A percentile compares a stretch with the other conserved stretches of the same genome.
Evolutionary conservation across 2,329 filamentous ascomycete genomes (phyloP).

Genomic region (Scedosporium minutisporum): DNA sequence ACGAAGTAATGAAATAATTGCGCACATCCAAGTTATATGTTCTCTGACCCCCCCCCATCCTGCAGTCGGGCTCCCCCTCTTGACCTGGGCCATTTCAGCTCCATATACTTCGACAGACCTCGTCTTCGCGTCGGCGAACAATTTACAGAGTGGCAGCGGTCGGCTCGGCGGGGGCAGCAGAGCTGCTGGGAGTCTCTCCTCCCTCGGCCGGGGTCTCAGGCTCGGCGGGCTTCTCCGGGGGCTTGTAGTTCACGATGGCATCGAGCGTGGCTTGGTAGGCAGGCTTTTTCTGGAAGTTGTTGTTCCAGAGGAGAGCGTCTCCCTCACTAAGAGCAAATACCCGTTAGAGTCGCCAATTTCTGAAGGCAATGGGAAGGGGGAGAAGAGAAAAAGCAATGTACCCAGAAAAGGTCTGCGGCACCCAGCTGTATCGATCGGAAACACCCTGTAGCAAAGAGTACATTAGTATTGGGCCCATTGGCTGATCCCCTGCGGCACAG

Average conservation of each 20-base stretch:
- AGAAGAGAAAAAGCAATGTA: slow-evolving; percentile 9
- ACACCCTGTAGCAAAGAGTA: slow-evolving; percentile 11
- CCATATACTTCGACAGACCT: too few relatives aligned
- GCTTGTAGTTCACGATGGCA: slow-evolving; percentile 8
- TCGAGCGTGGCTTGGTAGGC: slow-evolving; percentile 12
- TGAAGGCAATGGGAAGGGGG: too few relatives aligned
- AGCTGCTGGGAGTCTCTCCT: not conserved
- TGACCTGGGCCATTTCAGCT: too few relatives aligned
- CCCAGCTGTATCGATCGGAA: slow-evolving; percentile 16
- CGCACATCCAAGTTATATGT: not conserved
- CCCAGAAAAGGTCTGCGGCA: slow-evolving; percentile 14
- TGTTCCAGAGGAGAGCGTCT: slow-evolving; percentile 12
- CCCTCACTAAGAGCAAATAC: not conserved
- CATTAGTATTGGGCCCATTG: slow-evolving; percentile 7
- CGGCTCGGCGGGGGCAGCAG: not conserved
- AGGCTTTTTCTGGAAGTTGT: slow-evolving; percentile 13
- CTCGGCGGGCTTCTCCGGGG: slow-evolving; percentile 5
- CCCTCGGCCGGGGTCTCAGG: not conserved
- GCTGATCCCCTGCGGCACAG: not conserved
- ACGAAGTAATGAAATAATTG: not conserved
- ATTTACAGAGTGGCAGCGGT: not conserved
- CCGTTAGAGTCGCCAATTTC: too few relatives aligned
- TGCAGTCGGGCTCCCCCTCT: too few relatives aligned
- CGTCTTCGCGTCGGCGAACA: too few relatives aligned
- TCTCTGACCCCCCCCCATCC: too few relatives aligned